A percentile compares a stretch with the other conserved stretches of the same genome.
These are phyloP conservation scores for Wallacemonas sp. DNA, from an alignment of 208 protist genomes.

Conservation along the genomic window DNA sequence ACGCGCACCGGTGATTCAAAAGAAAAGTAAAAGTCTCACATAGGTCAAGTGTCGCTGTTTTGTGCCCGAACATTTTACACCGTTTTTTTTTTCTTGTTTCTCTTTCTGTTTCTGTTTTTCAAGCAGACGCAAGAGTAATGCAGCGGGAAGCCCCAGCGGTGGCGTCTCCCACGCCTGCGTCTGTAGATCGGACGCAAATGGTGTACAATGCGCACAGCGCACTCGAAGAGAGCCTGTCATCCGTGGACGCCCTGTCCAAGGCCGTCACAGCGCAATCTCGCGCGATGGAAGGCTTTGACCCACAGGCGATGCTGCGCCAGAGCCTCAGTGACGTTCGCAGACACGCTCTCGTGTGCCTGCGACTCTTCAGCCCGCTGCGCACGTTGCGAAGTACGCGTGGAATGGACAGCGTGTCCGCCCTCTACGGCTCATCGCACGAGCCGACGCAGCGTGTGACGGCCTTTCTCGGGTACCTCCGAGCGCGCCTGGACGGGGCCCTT, in stretches of 20 bases:
- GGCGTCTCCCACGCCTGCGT: not conserved
- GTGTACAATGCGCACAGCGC: constrained; percentile 18
- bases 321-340: constrained; percentile 27
- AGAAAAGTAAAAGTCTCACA: not conserved
- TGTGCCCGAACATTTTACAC: no score
- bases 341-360: constrained; percentile 47
- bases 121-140: not conserved
- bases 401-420: constrained; percentile 38
- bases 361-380: constrained; percentile 56
- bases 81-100: constrained; percentile 18
- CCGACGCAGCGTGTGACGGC: constrained; percentile 31
- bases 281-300: constrained; percentile 34
- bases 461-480: constrained; percentile 38
- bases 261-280: constrained; percentile 17
- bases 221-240: constrained; percentile 14
- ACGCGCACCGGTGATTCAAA: not conserved
- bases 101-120: constrained; percentile 11
- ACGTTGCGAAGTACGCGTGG: constrained; percentile 39
- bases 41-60: no score
- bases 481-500: constrained; percentile 32
- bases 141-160: not conserved
- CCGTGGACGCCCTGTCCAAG: constrained; percentile 5
- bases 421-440: constrained; percentile 42
- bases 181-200: constrained; percentile 1
- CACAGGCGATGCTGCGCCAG: constrained; percentile 35